phyloP scores from a whole-genome alignment of 1,284 basidiomycete genomes.

The Phellopilus nigrolimitatus region DNA sequence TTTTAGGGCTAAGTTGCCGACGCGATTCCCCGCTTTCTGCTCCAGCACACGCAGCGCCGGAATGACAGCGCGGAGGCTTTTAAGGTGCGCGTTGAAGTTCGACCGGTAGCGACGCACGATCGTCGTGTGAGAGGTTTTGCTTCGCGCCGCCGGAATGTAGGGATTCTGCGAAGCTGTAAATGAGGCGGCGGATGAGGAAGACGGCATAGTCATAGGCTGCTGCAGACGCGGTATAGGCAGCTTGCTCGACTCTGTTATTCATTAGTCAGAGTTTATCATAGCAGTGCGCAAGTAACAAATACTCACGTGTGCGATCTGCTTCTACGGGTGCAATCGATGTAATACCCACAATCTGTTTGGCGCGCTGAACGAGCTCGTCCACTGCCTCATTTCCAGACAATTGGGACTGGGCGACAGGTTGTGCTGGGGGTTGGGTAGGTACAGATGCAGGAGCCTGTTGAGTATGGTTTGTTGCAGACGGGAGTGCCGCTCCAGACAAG shows the following conservation, averaged over 20 bases:
- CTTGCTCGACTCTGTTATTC: too few relatives aligned
- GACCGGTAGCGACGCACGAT: conserved; percentile 89
- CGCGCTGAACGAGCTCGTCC: conserved; percentile 11
- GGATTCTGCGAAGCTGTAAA: conserved; percentile 25
- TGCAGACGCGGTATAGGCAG: too few relatives aligned
- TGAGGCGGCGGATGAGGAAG: conserved; percentile 29
- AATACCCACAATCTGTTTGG: conserved; percentile 14
- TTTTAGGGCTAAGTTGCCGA: conserved; percentile 34
- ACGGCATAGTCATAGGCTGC: conserved; percentile 32
- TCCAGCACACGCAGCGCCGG: conserved; percentile 73
- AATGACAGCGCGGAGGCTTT: conserved; percentile 75
- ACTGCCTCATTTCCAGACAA: conserved; percentile 8
- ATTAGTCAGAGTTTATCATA: too few relatives aligned
- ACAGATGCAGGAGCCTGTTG: not conserved
- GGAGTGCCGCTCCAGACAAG: not conserved
- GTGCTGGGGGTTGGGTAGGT: not conserved
- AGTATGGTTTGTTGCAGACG: not conserved
- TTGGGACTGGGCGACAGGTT: not conserved
- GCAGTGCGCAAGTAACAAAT: too few relatives aligned
- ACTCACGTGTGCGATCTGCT: not conserved
- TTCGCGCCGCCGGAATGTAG: too few relatives aligned
- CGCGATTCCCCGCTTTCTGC: conserved; percentile 43
- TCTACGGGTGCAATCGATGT: too few relatives aligned
- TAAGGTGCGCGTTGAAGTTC: conserved; percentile 86
- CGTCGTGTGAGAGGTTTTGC: conserved; percentile 86